Conservation (phyloP, 257 asterid genomes). For the Hygrophila difformis region DNA sequence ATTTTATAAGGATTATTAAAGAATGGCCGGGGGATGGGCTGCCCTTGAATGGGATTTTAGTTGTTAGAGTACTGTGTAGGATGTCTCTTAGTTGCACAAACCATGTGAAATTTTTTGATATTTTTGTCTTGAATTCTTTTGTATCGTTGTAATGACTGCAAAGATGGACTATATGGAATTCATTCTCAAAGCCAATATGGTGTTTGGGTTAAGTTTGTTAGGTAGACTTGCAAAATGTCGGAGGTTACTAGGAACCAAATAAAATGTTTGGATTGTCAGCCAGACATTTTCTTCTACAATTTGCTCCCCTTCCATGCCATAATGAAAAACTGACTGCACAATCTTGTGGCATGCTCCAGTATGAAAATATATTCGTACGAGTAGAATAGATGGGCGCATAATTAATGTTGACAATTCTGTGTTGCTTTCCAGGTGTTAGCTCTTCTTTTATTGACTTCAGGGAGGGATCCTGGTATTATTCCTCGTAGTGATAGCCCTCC, state of each 20-base stretch:
- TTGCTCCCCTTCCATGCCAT: background rate
- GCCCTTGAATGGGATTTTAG: no score
- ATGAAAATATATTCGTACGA: background rate
- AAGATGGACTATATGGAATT: no score
- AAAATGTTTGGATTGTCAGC: background rate
- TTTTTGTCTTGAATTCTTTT: no score
- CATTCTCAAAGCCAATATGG: no score
- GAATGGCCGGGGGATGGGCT: no score
- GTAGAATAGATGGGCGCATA: conserved; percentile 7
- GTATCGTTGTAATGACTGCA: no score
- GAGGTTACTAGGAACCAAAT: background rate
- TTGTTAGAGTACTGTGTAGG: no score
- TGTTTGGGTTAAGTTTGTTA: no score
- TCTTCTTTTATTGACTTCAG: no score
- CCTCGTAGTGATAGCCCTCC: conserved; percentile 56
- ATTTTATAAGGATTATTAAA: no score
- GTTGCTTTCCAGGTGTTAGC: conserved; percentile 29
- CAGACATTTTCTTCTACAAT: background rate
- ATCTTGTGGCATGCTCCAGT: background rate
- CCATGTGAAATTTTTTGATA: no score
- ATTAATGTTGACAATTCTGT: background rate
- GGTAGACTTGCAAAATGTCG: background rate
- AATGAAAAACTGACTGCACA: conserved; percentile 5
- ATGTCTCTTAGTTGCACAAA: no score
- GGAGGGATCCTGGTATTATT: conserved; percentile 65